These are phyloP conservation scores for Hygrocybe coccinea DNA, from an alignment of 768 basidiomycete genomes.

Conservation along the genomic window DNA sequence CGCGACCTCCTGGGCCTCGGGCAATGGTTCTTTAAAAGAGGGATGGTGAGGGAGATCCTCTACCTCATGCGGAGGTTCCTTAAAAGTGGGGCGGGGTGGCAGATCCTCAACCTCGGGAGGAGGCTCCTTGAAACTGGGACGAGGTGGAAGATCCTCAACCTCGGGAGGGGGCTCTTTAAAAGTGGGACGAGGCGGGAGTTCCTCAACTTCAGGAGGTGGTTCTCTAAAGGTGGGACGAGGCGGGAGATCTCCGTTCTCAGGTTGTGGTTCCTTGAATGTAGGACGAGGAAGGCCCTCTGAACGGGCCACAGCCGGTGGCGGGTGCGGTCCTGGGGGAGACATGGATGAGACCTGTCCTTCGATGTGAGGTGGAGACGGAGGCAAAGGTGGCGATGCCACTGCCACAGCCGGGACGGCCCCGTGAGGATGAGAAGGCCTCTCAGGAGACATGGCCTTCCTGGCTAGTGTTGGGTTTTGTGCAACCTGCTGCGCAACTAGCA, in stretches of 20 bases:
- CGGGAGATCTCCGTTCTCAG: constrained; percentile 40
- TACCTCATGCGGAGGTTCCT: constrained; percentile 19
- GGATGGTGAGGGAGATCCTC: constrained; percentile 38
- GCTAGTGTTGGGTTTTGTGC: constrained; percentile 49
- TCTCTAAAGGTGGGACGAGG: constrained; percentile 53
- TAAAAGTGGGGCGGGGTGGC: constrained; percentile 1
- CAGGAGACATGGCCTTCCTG: constrained; percentile 32
- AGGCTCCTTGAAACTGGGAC: constrained; percentile 52
- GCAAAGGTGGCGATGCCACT: constrained; percentile 17
- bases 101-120: constrained; percentile 32
- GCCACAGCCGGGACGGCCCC: constrained; percentile 13
- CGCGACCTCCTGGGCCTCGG: constrained; percentile 45
- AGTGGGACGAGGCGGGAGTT: constrained; percentile 37
- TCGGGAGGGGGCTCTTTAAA: constrained; percentile 68
- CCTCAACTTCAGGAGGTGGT: constrained; percentile 51
- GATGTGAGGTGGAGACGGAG: constrained; percentile 8
- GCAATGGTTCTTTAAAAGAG: constrained; percentile 57
- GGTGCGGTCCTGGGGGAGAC: constrained; percentile 14
- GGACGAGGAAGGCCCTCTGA: constrained; percentile 13
- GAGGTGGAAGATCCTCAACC: constrained; percentile 38
- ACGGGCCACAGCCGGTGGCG: constrained; percentile 16
- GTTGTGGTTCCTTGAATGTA: constrained; percentile 41
- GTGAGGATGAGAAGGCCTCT: constrained; percentile 28
- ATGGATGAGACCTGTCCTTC: constrained; percentile 3
- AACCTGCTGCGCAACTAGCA: constrained; percentile 65